Conservation (phyloP, 352 stramenopile genomes). For the Globisporangium middletonii region DNA sequence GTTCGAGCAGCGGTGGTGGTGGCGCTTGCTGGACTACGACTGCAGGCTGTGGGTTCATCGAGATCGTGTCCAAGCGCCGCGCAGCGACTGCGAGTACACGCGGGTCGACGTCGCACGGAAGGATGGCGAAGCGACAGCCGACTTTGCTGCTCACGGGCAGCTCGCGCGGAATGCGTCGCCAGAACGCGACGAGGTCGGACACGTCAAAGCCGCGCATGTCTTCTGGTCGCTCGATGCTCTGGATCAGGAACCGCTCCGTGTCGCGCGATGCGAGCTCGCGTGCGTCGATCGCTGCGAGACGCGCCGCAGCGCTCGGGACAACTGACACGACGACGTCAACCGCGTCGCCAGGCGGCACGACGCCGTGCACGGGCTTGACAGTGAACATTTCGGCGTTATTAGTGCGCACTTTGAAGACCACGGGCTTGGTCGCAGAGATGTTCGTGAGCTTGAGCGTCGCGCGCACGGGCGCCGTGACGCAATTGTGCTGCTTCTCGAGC, state of each 20-base stretch:
- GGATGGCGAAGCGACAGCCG: slow-evolving; percentile 42
- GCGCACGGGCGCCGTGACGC: not conserved
- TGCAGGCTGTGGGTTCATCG: too few relatives aligned
- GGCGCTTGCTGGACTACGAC: too few relatives aligned
- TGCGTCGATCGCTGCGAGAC: slow-evolving; percentile 27
- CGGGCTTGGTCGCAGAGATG: slow-evolving; percentile 46
- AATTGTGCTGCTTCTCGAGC: slow-evolving; percentile 1
- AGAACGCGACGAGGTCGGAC: slow-evolving; percentile 34
- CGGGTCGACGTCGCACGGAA: not conserved
- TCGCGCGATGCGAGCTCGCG: slow-evolving; percentile 26
- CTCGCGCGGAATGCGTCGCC: slow-evolving; percentile 49
- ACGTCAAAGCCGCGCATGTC: slow-evolving; percentile 40
- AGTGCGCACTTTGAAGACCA: slow-evolving; percentile 74
- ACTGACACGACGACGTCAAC: slow-evolving; percentile 36
- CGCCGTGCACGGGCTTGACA: slow-evolving; percentile 58
- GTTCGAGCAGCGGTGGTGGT: not conserved
- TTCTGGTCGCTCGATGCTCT: slow-evolving; percentile 42
- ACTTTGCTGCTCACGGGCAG: slow-evolving; percentile 58
- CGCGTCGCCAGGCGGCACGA: slow-evolving; percentile 35
- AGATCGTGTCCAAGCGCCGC: slow-evolving; percentile 3
- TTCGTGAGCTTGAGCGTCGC: slow-evolving; percentile 42
- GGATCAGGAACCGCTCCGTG: slow-evolving; percentile 47
- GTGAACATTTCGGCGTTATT: slow-evolving; percentile 73
- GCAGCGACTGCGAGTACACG: not conserved
- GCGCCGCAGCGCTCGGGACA: slow-evolving; percentile 19